Evolutionary conservation across 2,329 filamentous ascomycete genomes (phyloP).

Genomic region (Epichloe elymi): DNA sequence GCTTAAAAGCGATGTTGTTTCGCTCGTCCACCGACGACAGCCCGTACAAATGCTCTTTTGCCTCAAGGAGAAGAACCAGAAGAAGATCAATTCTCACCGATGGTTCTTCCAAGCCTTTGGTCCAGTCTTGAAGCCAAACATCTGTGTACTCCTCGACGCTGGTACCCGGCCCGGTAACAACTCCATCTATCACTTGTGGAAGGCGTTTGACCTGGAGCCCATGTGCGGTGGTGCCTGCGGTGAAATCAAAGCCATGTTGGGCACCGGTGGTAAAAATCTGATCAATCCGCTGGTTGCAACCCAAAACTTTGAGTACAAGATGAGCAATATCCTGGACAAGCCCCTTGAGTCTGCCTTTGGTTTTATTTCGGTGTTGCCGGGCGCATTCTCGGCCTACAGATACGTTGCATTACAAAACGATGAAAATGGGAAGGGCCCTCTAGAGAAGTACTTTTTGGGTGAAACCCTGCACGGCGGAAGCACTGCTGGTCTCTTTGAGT

Average conservation of each 20-base stretch:
- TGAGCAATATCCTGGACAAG: slow-evolving; percentile 98
- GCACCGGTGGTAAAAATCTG: slow-evolving; percentile 69
- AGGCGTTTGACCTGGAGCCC: slow-evolving; percentile 92
- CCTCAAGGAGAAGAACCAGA: slow-evolving; percentile 98
- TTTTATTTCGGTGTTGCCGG: slow-evolving; percentile 91
- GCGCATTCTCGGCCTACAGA: slow-evolving; percentile 96
- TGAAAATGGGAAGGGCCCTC: slow-evolving; percentile 79
- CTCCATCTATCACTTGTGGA: slow-evolving; percentile 97
- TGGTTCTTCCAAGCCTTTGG: slow-evolving; percentile 99
- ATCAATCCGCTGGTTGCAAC: slow-evolving; percentile 89
- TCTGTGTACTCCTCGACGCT: slow-evolving; percentile 90
- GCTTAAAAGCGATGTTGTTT: slow-evolving; percentile 81
- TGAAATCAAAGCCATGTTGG: slow-evolving; percentile 98
- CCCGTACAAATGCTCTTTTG: slow-evolving; percentile 97
- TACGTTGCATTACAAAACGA: slow-evolving; percentile 93
- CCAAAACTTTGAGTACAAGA: slow-evolving; percentile 99
- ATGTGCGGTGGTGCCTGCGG: slow-evolving; percentile 97
- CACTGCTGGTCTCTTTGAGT: slow-evolving; percentile 90
- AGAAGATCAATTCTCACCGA: slow-evolving; percentile 98
- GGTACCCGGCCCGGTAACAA: slow-evolving; percentile 88
- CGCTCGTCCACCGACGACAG: slow-evolving; percentile 71
- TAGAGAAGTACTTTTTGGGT: slow-evolving; percentile 95
- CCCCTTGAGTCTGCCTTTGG: slow-evolving; percentile 94
- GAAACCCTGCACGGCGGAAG: slow-evolving; percentile 90
- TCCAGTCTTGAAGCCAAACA: slow-evolving; percentile 81